phyloP scores from a whole-genome alignment of 2,329 filamentous ascomycete species.

The Aspergillus chevalieri region DNA sequence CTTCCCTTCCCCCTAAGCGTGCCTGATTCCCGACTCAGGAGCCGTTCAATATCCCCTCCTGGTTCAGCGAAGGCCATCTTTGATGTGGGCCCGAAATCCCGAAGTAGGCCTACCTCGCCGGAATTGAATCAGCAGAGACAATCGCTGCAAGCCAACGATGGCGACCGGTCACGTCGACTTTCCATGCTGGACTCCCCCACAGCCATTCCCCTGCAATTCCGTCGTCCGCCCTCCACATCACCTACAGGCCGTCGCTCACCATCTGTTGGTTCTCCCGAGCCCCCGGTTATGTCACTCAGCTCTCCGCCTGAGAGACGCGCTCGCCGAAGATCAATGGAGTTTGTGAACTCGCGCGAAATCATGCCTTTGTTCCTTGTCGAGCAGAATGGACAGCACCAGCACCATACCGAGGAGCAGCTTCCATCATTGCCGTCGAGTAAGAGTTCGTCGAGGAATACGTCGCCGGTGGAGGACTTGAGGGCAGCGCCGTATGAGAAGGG shows the following conservation, averaged over 20 bases:
- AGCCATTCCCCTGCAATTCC: slow-evolving; percentile 52
- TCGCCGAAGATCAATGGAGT: slow-evolving; percentile 47
- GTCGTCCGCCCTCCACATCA: slow-evolving; percentile 42
- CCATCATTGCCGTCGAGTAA: slow-evolving; percentile 33
- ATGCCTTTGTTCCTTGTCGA: slow-evolving; percentile 79
- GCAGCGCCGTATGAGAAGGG: no score
- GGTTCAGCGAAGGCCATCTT: slow-evolving; percentile 23
- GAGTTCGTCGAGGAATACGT: slow-evolving; percentile 21
- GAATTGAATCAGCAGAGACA: slow-evolving; percentile 5
- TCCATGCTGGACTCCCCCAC: slow-evolving; percentile 43
- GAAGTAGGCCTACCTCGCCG: slow-evolving; percentile 30
- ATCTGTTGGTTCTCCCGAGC: slow-evolving; percentile 32
- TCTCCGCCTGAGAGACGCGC: slow-evolving; percentile 42
- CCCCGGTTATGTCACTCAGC: slow-evolving; percentile 30
- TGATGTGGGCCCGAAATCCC: slow-evolving; percentile 24
- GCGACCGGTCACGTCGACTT: slow-evolving; percentile 18
- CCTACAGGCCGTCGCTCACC: slow-evolving; percentile 39
- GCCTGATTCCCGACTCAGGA: slow-evolving; percentile 23
- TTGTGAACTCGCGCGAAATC: slow-evolving; percentile 57
- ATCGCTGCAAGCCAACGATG: background rate
- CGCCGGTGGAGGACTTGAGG: slow-evolving; percentile 6
- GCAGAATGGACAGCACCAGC: slow-evolving; percentile 45
- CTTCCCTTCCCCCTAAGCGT: slow-evolving; percentile 1
- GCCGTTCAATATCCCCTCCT: slow-evolving; percentile 31
- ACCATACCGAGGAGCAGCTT: slow-evolving; percentile 32